Percentiles rank a stretch among this genome's conserved stretches.
phyloP scores from a whole-genome alignment of 2,329 filamentous ascomycete genomes.

The Helicocarpus griseus region DNA sequence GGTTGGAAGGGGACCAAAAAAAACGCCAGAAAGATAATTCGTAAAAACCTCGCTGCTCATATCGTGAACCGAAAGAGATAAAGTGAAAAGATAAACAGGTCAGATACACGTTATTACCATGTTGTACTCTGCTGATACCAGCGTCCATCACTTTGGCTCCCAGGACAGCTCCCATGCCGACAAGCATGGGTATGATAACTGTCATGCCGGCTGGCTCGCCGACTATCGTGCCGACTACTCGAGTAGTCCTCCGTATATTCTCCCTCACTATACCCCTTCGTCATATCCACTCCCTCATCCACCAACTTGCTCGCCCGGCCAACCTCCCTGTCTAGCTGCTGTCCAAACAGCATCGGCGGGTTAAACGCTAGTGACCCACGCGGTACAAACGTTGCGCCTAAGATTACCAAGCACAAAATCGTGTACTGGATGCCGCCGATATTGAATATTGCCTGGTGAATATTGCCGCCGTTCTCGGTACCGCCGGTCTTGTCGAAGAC shows the following conservation, averaged over 20 bases:
- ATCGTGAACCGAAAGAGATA: neutral
- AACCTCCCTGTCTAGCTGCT: conserved; percentile 13
- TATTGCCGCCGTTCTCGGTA: conserved; percentile 20
- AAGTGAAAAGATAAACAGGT: neutral
- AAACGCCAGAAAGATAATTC: neutral
- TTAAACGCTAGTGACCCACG: conserved; percentile 37
- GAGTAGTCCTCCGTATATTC: neutral
- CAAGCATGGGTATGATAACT: neutral
- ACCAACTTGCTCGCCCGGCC: neutral
- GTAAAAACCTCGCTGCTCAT: neutral
- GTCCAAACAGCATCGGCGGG: conserved; percentile 18
- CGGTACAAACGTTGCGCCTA: conserved; percentile 39
- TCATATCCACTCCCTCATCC: neutral
- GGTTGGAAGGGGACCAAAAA: neutral
- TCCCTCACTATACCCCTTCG: neutral
- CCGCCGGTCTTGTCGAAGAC: conserved; percentile 27
- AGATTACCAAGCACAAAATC: conserved; percentile 32
- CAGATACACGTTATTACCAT: neutral
- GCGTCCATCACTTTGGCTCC: neutral
- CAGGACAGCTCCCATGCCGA: neutral
- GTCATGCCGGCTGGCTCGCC: neutral
- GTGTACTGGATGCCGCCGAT: conserved; percentile 42
- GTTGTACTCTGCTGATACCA: neutral
- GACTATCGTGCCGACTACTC: neutral
- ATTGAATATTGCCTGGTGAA: conserved; percentile 33